Conservation (phyloP, 805 yeast genomes). For the Yamadazyma laniorum region DNA sequence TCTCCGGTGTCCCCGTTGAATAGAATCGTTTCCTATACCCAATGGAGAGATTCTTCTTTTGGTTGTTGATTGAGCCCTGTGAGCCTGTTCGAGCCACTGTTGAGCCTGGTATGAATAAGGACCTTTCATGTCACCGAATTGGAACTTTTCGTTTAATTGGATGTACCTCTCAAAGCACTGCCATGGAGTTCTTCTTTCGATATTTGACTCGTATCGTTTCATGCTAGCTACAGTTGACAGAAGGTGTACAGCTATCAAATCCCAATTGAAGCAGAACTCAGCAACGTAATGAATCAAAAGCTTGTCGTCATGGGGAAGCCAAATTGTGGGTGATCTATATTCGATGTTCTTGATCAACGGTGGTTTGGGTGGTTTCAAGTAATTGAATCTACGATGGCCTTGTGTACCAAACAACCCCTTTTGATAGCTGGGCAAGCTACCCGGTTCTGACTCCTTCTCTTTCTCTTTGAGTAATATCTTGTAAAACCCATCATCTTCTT, state of each 20-base stretch:
- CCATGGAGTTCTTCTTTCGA: constrained; percentile 97
- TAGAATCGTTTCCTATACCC: constrained; percentile 90
- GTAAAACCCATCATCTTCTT: constrained; percentile 62
- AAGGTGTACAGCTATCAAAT: constrained; percentile 78
- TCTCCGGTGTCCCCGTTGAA: constrained; percentile 88
- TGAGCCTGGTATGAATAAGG: constrained; percentile 79
- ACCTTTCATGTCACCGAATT: constrained; percentile 84
- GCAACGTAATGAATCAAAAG: constrained; percentile 76
- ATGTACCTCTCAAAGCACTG: constrained; percentile 96
- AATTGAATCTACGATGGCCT: constrained; percentile 54
- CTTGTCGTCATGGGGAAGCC: constrained; percentile 94
- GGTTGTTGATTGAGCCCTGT: constrained; percentile 81
- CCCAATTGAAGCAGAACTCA: constrained; percentile 92
- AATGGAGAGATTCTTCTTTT: constrained; percentile 87
- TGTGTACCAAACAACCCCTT: constrained; percentile 59
- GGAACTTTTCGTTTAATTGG: constrained; percentile 86
- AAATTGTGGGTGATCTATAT: constrained; percentile 84
- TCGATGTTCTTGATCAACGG: constrained; percentile 81
- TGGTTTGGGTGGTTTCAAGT: constrained; percentile 85
- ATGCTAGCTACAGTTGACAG: constrained; percentile 59
- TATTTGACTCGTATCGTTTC: constrained; percentile 72
- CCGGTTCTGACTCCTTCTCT: constrained; percentile 10
- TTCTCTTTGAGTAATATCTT: constrained; percentile 51
- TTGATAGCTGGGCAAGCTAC: constrained; percentile 41
- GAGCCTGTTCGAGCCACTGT: constrained; percentile 89